A percentile compares a stretch with the other conserved stretches of the same genome.
phyloP scores from a whole-genome alignment of 2,329 filamentous ascomycete species.

The Rutstroemia sp. region DNA sequence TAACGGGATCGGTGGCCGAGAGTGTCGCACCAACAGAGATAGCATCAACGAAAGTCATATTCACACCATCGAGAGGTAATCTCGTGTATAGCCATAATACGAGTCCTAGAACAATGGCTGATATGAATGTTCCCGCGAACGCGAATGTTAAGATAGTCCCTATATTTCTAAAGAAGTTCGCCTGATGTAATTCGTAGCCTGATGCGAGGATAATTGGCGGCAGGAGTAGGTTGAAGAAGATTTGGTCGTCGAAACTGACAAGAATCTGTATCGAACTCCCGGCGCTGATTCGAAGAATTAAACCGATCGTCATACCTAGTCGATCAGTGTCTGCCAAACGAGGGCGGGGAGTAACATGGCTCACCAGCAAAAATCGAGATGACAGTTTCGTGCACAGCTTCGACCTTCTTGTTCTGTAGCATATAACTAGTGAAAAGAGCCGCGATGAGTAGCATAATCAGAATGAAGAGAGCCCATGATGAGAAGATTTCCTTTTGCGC shows the following conservation, averaged over 20 bases:
- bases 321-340: not conserved
- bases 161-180: conserved; percentile 98
- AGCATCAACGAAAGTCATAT: conserved; percentile 88
- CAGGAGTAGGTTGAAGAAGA: conserved; percentile 99
- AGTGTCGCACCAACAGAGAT: conserved; percentile 94
- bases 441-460: conserved; percentile 86
- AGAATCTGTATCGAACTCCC: conserved; percentile 79
- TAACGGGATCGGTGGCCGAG: conserved; percentile 94
- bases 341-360: not conserved
- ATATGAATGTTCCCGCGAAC: conserved; percentile 94
- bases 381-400: conserved; percentile 95
- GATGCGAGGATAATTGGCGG: conserved; percentile 96
- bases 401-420: conserved; percentile 92
- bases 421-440: conserved; percentile 97
- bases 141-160: conserved; percentile 96
- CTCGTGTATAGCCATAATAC: conserved; percentile 86
- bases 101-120: conserved; percentile 84
- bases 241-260: conserved; percentile 96
- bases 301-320: conserved; percentile 86
- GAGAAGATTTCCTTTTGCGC: conserved; percentile 90
- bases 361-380: conserved; percentile 93
- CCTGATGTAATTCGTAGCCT: conserved; percentile 95
- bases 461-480: conserved; percentile 96
- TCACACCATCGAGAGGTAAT: conserved; percentile 76
- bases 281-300: conserved; percentile 75